Conservation (phyloP, 352 stramenopile genomes). For the Globisporangium camurandrum region DNA sequence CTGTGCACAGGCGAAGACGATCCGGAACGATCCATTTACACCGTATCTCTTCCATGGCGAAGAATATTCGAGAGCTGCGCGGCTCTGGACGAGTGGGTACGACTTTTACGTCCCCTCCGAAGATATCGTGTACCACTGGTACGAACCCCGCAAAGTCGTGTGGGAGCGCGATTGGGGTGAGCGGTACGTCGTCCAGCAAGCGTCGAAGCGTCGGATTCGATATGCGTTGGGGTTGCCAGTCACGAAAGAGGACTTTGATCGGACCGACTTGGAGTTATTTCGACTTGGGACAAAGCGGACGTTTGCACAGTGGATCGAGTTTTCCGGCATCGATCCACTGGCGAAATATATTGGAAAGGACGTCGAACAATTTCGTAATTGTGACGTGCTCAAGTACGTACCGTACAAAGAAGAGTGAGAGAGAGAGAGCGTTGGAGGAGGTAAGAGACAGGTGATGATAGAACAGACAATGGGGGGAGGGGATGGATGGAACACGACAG, state of each 20-base stretch:
- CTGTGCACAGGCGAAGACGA: constrained; percentile 56
- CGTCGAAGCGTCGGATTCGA: constrained; percentile 66
- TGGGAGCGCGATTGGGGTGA: constrained; percentile 74
- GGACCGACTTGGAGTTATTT: constrained; percentile 65
- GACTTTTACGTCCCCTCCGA: constrained; percentile 75
- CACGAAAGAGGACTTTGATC: constrained; percentile 64
- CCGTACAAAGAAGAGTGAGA: too few species aligned
- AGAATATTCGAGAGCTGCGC: constrained; percentile 71
- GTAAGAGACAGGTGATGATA: too few species aligned
- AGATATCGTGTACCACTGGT: constrained; percentile 76
- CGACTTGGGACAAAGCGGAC: constrained; percentile 62
- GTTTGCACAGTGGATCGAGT: constrained; percentile 71
- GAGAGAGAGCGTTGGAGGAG: too few species aligned
- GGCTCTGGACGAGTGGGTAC: constrained; percentile 72
- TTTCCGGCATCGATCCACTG: constrained; percentile 68
- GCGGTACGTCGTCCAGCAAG: constrained; percentile 60
- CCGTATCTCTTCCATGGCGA: constrained; percentile 77
- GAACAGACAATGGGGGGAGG: too few species aligned
- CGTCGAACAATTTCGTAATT: constrained; percentile 67
- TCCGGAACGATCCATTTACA: constrained; percentile 76
- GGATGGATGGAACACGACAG: too few species aligned
- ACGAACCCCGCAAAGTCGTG: constrained; percentile 74
- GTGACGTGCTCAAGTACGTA: constrained; percentile 56
- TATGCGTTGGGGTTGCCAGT: constrained; percentile 49
- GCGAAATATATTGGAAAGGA: constrained; percentile 47